phyloP scores from a whole-genome alignment of 192 early-diverging fungal genomes.

The Coemansia sp. region DNA sequence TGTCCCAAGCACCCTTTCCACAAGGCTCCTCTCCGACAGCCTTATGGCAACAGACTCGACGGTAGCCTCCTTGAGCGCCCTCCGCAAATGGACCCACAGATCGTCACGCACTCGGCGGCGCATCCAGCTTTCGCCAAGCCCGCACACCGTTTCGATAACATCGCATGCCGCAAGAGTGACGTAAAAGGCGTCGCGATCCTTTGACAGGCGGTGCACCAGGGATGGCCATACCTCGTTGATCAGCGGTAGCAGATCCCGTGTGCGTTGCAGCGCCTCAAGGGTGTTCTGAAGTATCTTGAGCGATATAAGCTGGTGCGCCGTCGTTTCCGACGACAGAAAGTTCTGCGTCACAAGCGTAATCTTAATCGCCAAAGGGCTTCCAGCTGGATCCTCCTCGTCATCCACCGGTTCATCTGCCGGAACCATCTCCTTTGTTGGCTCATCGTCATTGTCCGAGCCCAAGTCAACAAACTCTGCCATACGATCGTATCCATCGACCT shows the following conservation, averaged over 20 bases:
- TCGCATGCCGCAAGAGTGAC: slow-evolving; percentile 42
- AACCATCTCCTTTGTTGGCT: neutral
- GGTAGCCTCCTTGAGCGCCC: slow-evolving; percentile 2
- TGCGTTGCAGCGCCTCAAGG: slow-evolving; percentile 17
- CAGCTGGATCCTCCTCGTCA: slow-evolving; percentile 13
- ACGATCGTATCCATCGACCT: slow-evolving; percentile 13
- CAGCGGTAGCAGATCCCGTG: slow-evolving; percentile 40
- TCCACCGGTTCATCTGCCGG: no score
- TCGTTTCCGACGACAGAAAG: slow-evolving; percentile 20
- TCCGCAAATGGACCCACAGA: slow-evolving; percentile 34
- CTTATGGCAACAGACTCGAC: neutral
- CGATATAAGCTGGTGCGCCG: slow-evolving; percentile 44
- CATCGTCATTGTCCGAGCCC: neutral
- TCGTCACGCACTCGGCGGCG: slow-evolving; percentile 41
- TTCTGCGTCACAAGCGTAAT: slow-evolving; percentile 34
- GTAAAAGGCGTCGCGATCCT: slow-evolving; percentile 25
- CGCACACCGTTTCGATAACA: slow-evolving; percentile 36
- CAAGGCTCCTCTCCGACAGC: slow-evolving; percentile 15
- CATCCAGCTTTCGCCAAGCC: slow-evolving; percentile 42
- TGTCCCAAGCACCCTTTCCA: slow-evolving; percentile 18
- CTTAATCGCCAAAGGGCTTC: slow-evolving; percentile 45
- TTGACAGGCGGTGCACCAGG: slow-evolving; percentile 21
- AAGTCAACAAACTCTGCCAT: slow-evolving; percentile 18
- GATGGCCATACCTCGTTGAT: slow-evolving; percentile 49
- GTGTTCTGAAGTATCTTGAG: slow-evolving; percentile 46